Conservation (phyloP, 192 early-diverging fungal genomes). For the Rhizophagus clarus region DNA sequence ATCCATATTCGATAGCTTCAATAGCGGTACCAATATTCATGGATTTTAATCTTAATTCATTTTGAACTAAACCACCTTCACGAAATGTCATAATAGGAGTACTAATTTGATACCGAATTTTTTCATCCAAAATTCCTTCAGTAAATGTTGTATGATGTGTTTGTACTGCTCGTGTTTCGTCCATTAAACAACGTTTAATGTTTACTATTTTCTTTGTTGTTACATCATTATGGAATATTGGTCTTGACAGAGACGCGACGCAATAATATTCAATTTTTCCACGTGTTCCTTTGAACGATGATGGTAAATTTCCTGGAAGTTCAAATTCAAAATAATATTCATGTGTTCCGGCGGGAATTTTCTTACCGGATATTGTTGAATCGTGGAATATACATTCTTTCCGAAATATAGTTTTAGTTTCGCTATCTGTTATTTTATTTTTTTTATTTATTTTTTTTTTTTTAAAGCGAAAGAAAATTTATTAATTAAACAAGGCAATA, state of each 20-base stretch:
- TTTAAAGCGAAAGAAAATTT: neutral
- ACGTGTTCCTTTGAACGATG: conserved; percentile 37
- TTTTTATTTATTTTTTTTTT: too few relatives aligned
- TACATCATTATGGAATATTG: conserved; percentile 38
- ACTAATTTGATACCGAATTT: conserved; percentile 35
- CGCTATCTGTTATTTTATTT: neutral
- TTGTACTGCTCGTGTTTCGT: too few relatives aligned
- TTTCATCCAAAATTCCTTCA: conserved; percentile 23
- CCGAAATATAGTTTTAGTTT: conserved; percentile 9
- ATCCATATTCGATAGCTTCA: conserved; percentile 37
- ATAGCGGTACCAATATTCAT: conserved; percentile 16
- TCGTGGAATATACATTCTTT: conserved; percentile 10
- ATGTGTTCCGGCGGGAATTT: conserved; percentile 10
- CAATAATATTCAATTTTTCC: conserved; percentile 41
- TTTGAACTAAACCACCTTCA: conserved; percentile 40
- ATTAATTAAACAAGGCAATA: neutral
- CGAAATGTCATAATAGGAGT: conserved; percentile 39
- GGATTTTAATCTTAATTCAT: conserved; percentile 33
- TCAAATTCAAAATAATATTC: conserved; percentile 21
- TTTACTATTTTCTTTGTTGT: conserved; percentile 24
- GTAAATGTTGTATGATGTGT: neutral
- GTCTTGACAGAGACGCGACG: conserved; percentile 26
- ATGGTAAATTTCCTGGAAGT: conserved; percentile 30
- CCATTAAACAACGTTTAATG: conserved; percentile 37
- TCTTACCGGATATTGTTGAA: neutral